phyloP scores from a whole-genome alignment of 1,139 yeast species.

The Saccharomycopsis crataegensis region DNA sequence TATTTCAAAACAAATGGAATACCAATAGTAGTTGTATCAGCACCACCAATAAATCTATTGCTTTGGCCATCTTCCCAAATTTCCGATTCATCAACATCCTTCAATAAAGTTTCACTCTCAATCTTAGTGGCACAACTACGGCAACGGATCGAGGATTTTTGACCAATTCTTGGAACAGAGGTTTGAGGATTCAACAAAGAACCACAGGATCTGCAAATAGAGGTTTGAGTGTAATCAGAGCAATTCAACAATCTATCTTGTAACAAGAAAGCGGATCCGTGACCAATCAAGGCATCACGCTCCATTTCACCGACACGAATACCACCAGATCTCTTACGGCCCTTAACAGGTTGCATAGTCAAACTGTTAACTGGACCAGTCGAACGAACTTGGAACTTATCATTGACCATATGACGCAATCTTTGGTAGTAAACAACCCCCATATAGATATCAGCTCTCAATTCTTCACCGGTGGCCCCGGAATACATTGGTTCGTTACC shows the following conservation, averaged over 20 bases:
- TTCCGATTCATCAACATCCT: constrained; percentile 59
- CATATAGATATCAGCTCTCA: constrained; percentile 89
- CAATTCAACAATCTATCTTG: constrained; percentile 95
- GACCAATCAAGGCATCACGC: constrained; percentile 97
- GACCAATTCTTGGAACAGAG: constrained; percentile 86
- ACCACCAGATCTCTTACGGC: constrained; percentile 99
- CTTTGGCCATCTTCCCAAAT: constrained; percentile 99
- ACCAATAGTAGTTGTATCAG: constrained; percentile 86
- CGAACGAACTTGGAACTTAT: constrained; percentile 97
- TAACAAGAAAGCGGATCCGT: constrained; percentile 92
- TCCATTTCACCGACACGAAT: constrained; percentile 99
- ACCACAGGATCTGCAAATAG: constrained; percentile 90
- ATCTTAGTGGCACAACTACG: constrained; percentile 81
- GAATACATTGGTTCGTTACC: constrained; percentile 99
- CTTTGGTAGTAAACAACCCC: constrained; percentile 98
- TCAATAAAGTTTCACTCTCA: constrained; percentile 31
- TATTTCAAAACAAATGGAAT: constrained; percentile 95
- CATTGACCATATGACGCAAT: constrained; percentile 98
- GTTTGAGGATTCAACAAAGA: constrained; percentile 82
- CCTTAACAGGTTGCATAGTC: constrained; percentile 99
- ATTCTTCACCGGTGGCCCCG: constrained; percentile 97
- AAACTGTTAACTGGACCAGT: constrained; percentile 96
- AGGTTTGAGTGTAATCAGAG: constrained; percentile 89
- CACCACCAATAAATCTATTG: constrained; percentile 84
- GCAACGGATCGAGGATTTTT: constrained; percentile 72